Conservation (phyloP, 345 rosid species). For the Camelina sativa region DNA sequence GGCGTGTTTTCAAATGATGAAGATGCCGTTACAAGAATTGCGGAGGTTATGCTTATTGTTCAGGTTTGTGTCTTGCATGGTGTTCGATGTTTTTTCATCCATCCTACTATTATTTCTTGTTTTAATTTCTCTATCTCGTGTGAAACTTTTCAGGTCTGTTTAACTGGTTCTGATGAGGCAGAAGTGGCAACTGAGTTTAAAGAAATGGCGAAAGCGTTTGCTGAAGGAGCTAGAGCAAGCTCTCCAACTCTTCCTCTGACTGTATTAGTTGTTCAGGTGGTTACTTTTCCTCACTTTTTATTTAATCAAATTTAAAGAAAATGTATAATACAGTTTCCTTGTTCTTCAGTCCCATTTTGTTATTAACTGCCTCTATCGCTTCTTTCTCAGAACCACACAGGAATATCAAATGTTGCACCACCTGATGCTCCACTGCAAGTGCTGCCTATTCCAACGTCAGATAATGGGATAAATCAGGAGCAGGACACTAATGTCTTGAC, state of each 20-base stretch:
- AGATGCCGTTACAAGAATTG: constrained; percentile 51
- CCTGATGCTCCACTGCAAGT: constrained; percentile 74
- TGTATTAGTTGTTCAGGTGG: constrained; percentile 89
- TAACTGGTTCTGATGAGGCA: constrained; percentile 56
- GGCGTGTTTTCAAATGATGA: constrained; percentile 51
- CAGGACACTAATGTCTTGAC: constrained; percentile 41
- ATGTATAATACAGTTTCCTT: neutral
- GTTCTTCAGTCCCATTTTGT: neutral
- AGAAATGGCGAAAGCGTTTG: constrained; percentile 71
- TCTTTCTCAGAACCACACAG: constrained; percentile 78
- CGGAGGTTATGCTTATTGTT: constrained; percentile 92
- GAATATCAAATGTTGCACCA: constrained; percentile 94
- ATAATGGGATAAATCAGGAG: constrained; percentile 44
- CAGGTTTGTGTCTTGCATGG: constrained; percentile 66
- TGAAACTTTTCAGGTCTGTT: constrained; percentile 57
- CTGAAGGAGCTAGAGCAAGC: constrained; percentile 63
- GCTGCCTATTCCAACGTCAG: constrained; percentile 52
- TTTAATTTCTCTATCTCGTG: constrained; percentile 1
- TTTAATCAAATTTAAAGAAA: neutral
- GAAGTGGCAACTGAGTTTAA: constrained; percentile 60
- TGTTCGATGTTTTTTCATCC: neutral
- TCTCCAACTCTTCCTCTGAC: constrained; percentile 78
- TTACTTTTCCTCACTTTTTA: neutral
- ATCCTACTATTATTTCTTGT: constrained; percentile 1
- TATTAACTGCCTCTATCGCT: constrained; percentile 6